Conservation (phyloP, 2,329 filamentous ascomycete species). For the Emericellopsis atlantica region DNA sequence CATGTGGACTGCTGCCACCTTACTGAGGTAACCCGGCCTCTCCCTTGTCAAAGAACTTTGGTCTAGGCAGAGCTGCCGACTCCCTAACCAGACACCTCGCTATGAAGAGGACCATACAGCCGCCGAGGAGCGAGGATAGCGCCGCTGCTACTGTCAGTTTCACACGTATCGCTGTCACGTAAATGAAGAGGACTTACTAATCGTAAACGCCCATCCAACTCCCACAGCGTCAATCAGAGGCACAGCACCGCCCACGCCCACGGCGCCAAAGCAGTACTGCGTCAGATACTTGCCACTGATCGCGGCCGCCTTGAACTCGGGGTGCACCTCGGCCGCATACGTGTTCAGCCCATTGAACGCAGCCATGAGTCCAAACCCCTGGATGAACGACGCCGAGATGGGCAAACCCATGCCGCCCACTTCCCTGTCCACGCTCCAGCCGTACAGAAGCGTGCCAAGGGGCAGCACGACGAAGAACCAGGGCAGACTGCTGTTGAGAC, state of each 20-base stretch:
- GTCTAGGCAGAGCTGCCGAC: not conserved
- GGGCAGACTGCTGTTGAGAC: conserved; percentile 15
- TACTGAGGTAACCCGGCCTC: too few species aligned
- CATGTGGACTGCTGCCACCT: too few species aligned
- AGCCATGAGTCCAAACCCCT: conserved; percentile 10
- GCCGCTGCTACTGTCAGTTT: not conserved
- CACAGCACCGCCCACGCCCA: not conserved
- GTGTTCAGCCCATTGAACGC: conserved; percentile 26
- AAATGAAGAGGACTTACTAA: not conserved
- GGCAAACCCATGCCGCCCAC: conserved; percentile 20
- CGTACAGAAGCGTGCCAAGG: conserved; percentile 17
- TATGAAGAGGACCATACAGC: conserved; percentile 1
- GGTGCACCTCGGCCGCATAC: conserved; percentile 16
- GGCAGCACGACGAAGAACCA: conserved; percentile 19
- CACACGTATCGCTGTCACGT: not conserved
- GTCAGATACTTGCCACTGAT: conserved; percentile 9
- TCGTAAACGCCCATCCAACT: conserved; percentile 1
- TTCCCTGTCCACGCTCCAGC: conserved; percentile 19
- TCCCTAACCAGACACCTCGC: not conserved
- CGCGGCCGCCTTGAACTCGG: conserved; percentile 6
- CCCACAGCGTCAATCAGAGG: conserved; percentile 1
- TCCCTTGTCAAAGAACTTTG: not conserved
- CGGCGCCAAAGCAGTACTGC: conserved; percentile 7
- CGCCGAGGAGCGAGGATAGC: not conserved
- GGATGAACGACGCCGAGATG: conserved; percentile 6